A percentile compares a stretch with the other conserved stretches of the same genome.
Evolutionary conservation across 2,329 filamentous ascomycete species (phyloP).

Genomic region (Shiraia bambusicola): DNA sequence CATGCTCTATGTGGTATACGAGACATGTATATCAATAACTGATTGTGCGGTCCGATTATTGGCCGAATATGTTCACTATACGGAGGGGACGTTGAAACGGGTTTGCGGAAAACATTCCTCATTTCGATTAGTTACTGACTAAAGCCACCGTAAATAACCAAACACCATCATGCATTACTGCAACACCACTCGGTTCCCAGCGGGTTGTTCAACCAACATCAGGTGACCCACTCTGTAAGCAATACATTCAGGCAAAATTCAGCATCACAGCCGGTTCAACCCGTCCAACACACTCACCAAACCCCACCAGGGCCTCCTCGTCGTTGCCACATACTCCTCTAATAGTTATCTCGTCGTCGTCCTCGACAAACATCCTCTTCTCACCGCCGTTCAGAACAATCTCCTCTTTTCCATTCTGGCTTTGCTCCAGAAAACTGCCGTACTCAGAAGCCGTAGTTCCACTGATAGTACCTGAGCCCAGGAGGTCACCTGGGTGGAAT

Average conservation of each 20-base stretch:
- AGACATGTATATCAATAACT: not conserved
- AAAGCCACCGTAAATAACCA: too few species aligned
- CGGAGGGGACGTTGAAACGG: not conserved
- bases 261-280: constrained; percentile 51
- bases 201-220: too few species aligned
- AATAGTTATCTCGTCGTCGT: constrained; percentile 70
- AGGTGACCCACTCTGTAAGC: too few species aligned
- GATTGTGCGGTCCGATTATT: not conserved
- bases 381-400: constrained; percentile 65
- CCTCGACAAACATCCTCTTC: constrained; percentile 69
- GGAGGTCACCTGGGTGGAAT: constrained; percentile 70
- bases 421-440: constrained; percentile 73
- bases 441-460: constrained; percentile 59
- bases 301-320: constrained; percentile 69
- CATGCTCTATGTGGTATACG: not conserved
- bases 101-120: not conserved
- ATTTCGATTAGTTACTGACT: too few species aligned
- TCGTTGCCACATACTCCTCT: constrained; percentile 64
- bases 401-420: constrained; percentile 65
- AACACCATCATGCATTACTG: too few species aligned
- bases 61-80: not conserved
- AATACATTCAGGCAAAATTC: constrained; percentile 13
- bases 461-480: constrained; percentile 78
- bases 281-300: constrained; percentile 69
- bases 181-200: too few species aligned